Evolutionary conservation across 1,284 basidiomycete species (phyloP), one percentile per base, ranked within the genome.

Genomic region (Rhodotorula sp.): DNA sequence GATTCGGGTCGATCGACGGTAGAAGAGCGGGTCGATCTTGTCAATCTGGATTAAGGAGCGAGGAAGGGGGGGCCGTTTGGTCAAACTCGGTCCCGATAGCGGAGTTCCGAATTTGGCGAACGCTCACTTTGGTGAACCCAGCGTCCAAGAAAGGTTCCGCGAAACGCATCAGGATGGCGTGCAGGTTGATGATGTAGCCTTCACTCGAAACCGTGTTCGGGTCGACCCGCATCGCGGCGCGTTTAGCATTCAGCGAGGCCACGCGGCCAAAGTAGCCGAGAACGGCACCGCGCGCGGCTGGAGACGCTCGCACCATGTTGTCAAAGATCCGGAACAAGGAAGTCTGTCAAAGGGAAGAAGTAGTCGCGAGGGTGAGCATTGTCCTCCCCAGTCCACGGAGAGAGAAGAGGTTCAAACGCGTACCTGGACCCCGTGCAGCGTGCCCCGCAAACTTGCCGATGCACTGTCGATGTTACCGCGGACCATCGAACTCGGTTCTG

Each of bases 81-180:
- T 33, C 8, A 54, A 5, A 26, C 26, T 14, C 26, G 26, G 8
- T 29, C 14, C n/a, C 44, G 26, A 46, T 62, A 2, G 10, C 33
- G 14, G 22, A 65, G 17, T 20, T 14, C 53, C 8, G 26, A 26
- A 49, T n/a, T 29, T 20, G 51, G 44, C 51, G 26, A 46, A 12
- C 22, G 18, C 24, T 26, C 76, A 89, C 92, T 86, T 98, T 99
- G 63, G 89, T 88, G 78, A 89, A 95, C 66, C 86, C 87, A 0
- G 91, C 88, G 80, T 99, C 95, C 86, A 98, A 93, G 79, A 99
- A 97, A 0, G 96, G 96, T 75, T 94, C 92, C n/a, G 93, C 90
- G 76, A 99, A 91, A 29, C 89, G 87, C 55, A 95, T 84, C 33
- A 98, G 81, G 26, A 96, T 83, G 51, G 86, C 86, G 78, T 95